Conservation (phyloP, 2,329 filamentous ascomycete genomes). For the Fusarium goolgardi region DNA sequence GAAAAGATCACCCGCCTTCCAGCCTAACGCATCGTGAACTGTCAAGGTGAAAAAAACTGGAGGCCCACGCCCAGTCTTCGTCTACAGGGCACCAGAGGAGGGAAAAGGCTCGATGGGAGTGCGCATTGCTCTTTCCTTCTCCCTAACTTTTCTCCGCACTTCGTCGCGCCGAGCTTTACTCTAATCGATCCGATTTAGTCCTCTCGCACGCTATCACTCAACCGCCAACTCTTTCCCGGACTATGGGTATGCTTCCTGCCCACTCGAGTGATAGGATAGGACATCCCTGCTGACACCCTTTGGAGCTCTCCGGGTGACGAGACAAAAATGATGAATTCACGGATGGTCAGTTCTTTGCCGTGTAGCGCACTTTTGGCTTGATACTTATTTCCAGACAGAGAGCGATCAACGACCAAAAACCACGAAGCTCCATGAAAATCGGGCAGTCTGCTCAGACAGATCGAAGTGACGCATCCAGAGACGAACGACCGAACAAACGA, state of each 20-base stretch:
- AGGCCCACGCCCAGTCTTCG: conserved; percentile 41
- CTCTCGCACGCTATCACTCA: conserved; percentile 52
- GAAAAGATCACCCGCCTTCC: conserved; percentile 25
- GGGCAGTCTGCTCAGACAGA: conserved; percentile 1
- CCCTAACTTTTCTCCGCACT: conserved; percentile 2
- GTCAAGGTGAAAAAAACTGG: conserved; percentile 47
- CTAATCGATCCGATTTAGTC: conserved; percentile 41
- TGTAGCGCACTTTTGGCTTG: background rate
- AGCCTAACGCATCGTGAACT: conserved; percentile 36
- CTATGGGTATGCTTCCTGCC: conserved; percentile 54
- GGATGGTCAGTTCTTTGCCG: conserved; percentile 42
- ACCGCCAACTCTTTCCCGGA: conserved; percentile 55
- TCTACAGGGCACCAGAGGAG: conserved; percentile 38
- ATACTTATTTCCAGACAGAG: conserved; percentile 40
- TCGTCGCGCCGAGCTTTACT: conserved; percentile 23
- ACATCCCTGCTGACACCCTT: conserved; percentile 35
- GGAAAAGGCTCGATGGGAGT: conserved; percentile 50
- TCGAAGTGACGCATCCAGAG: background rate
- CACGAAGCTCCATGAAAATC: conserved; percentile 39
- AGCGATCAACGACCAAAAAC: conserved; percentile 40
- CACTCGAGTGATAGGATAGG: conserved; percentile 14
- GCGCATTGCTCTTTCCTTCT: conserved; percentile 35
- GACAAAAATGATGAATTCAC: conserved; percentile 31
- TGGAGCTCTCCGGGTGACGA: conserved; percentile 45
- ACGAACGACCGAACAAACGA: conserved; percentile 42